Base-by-base conservation (phyloP, 495 filamentous ascomycete species). In the Podospora comata region DNA sequence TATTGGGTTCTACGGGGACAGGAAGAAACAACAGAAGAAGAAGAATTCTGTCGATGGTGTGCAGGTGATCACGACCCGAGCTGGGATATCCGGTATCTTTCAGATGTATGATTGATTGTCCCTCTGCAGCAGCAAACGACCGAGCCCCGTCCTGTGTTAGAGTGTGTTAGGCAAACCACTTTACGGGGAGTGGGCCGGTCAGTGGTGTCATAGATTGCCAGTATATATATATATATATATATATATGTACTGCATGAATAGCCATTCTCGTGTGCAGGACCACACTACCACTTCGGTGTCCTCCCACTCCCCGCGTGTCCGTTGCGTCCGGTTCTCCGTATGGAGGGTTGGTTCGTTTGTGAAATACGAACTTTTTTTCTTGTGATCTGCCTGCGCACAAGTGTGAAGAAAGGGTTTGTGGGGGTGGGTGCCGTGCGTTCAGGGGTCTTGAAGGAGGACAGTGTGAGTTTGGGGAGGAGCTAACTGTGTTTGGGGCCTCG, bases 241-340 rank as follows among this genome's bases (percentile, higher is more conserved):
- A 23, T 23, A 23, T 16, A 48, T 2, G 39, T 16, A 48, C 39
- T 48, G 39, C 39, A 11, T 48, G 39, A 48, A 48, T 48, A 48
- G 2, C 1, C 13, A 48, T 13, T 48, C 39, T 48, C 39, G 39
- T 48, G 2, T 48, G 30, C n/a, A 23, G 27, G 68, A 23, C 23
- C 23, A 23, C 23, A 23, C 23, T 23, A 23, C 23, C 23, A 23
- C 23, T 13, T 65, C 64, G 30, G 9, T 61, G 39, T 48, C 39
- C 39, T 19, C 18, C 32, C 16, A n/a, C 60, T 27, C 44, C 69
- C 28, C 60, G 67, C 60, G 67, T 54, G 19, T 32, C 67, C 56
- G 28, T 66, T 60, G 54, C 64, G 67, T 60, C n/a, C 58, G 0
- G 15, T 30, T 60, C 32, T 63, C 62, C 54, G 27, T 62, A 0